Base-by-base conservation (phyloP, 768 basidiomycete species). In the Leccinellum albellum region DNA sequence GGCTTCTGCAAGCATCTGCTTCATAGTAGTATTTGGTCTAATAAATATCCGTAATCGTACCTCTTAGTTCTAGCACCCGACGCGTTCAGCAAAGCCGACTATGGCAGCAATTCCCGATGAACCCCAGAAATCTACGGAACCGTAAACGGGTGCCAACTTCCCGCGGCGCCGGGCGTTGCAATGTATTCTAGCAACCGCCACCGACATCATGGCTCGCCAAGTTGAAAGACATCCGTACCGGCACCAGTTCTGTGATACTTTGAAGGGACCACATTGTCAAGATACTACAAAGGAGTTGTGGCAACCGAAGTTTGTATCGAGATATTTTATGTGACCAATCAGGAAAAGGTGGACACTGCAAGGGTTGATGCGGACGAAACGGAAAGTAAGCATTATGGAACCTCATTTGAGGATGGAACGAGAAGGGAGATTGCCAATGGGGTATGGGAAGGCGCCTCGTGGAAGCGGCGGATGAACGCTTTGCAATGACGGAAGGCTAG, bases 391-490 rank as follows among this genome's bases (percentile, higher is more conserved):
- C 9, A 60, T 46, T 57, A 67, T 64, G 62, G 58, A 66, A 67
- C 32, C 14, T 32, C 17, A 6, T 29, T 40, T 57, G 53, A 53
- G 62, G 65, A 57, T 57, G 59, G 29, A 52, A 53, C 45, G 52
- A 50, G 59, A 64, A 56, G 57, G 32, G 24, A 14, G 3, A 4
- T 14, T 40, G 35, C 61, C 28, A 64, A 67, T 67, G 56, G 58
- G 49, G 65, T n/a, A 26, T 48, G 24, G 20, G 59, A 64, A 51
- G 51, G 26, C 33, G 54, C 55, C 55, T 58, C 55, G 50, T 65
- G 63, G 56, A 58, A 49, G 51, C 53, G 53, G 51, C 63, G 65
- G 66, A 31, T 67, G 66, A 66, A 66, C 26, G 57, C 55, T 66
- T 57, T 66, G 45, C 53, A 67, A 53, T 65, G 53, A 66, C 63